Base-by-base conservation (phyloP, 345 rosid genomes). In the Geranium brycei region DNA sequence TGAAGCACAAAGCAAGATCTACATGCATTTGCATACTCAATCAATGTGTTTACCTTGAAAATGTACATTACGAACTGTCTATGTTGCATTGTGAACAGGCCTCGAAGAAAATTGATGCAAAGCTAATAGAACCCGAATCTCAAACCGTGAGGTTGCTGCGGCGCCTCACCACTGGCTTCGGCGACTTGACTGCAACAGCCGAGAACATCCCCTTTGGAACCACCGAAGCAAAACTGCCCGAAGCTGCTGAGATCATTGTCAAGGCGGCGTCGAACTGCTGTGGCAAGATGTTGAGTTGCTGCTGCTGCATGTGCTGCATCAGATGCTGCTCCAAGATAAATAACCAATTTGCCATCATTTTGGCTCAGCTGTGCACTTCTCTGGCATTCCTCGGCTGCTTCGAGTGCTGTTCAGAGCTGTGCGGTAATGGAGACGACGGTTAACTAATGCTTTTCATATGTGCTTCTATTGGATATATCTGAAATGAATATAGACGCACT, bases 221-320 rank as follows among this genome's bases (percentile, higher is more conserved):
- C n/a, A 78, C 75, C 55, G 84, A 74, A 68, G 69, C 67, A 60
- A 86, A 75, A 75, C 58, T 76, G 69, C 89, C 97, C 0, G 96
- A 88, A 74, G 97, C 81, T 40, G 95, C 96, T 0, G 97, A 90
- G 74, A 80, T 86, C 35, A 68, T 90, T 5, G 76, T 81, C 5
- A 86, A 82, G 73, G 97, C 92, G 55, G 88, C 96, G 0, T 93
- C 92, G 18, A 76, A 81, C 75, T 93, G 96, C 67, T 93, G 95
- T 13, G 77, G 77, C 60, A 73, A 51, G n/a, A 6, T 86, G 59
- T 82, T 77, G 41, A 56, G 58, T 11, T 71, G 62, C n/a, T 93
- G 96, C 76, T 89, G 99, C 64, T 90, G 99, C 78, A 80, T 90
- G 83, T 86, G 91, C 76, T 85, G 96, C 72, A 69, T 93, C 71